These are phyloP conservation scores for Monilinia fructicola DNA, from an alignment of 2,329 filamentous ascomycete genomes.

Conservation along the genomic window DNA sequence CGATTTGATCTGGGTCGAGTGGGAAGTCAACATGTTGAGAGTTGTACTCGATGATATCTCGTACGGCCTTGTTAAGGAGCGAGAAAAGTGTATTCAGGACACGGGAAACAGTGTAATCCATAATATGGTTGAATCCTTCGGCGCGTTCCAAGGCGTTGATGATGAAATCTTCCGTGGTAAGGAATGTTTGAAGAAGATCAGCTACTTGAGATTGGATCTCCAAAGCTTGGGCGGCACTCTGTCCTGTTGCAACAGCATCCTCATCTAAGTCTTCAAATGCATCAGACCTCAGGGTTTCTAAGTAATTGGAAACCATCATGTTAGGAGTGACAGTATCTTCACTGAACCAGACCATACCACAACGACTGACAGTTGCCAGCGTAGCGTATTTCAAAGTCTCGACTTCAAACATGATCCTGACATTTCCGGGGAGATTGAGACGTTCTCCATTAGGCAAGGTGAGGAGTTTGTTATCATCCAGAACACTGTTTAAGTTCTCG, in stretches of 20 bases:
- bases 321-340: constrained; percentile 91
- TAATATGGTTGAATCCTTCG: constrained; percentile 84
- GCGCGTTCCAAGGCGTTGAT: constrained; percentile 74
- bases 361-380: constrained; percentile 97
- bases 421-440: constrained; percentile 88
- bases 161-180: constrained; percentile 80
- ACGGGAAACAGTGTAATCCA: constrained; percentile 93
- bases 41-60: constrained; percentile 94
- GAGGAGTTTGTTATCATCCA: constrained; percentile 97
- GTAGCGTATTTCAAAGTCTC: constrained; percentile 97
- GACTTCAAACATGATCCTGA: constrained; percentile 99
- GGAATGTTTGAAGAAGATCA: constrained; percentile 70
- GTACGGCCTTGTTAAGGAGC: constrained; percentile 87
- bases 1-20: constrained; percentile 83
- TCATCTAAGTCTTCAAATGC: constrained; percentile 96
- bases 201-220: constrained; percentile 78
- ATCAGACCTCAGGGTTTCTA: constrained; percentile 76
- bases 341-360: constrained; percentile 99
- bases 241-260: constrained; percentile 74
- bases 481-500: constrained; percentile 98
- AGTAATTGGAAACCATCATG: constrained; percentile 92
- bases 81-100: constrained; percentile 93
- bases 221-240: constrained; percentile 74
- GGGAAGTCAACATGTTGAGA: constrained; percentile 92
- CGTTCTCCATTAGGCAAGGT: constrained; percentile 97